These are phyloP conservation scores for Stemphylium lycopersici DNA, from an alignment of 2,329 filamentous ascomycete genomes.

Conservation along the genomic window DNA sequence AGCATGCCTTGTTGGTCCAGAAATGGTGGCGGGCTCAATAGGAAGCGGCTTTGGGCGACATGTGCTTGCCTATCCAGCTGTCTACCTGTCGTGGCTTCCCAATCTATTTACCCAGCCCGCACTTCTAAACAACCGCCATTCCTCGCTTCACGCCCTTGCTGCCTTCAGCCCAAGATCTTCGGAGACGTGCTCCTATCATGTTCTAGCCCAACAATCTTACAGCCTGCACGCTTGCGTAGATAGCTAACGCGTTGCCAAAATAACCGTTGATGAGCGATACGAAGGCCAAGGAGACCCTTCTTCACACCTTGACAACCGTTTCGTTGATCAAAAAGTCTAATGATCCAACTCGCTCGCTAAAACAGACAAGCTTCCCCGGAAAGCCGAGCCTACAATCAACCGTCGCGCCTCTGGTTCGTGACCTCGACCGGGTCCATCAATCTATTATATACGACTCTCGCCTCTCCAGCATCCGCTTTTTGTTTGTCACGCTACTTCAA, in stretches of 20 bases:
- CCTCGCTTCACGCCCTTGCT: background rate
- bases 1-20: background rate
- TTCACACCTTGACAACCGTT: constrained; percentile 15
- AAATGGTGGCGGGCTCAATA: background rate
- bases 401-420: constrained; percentile 25
- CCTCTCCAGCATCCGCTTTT: constrained; percentile 16
- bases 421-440: constrained; percentile 42
- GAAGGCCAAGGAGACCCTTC: constrained; percentile 18
- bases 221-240: background rate
- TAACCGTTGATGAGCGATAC: constrained; percentile 39
- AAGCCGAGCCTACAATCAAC: constrained; percentile 34
- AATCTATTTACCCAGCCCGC: constrained; percentile 17
- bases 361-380: constrained; percentile 23
- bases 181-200: background rate
- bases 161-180: background rate
- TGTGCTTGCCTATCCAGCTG: background rate
- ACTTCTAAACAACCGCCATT: constrained; percentile 11
- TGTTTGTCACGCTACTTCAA: constrained; percentile 24
- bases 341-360: constrained; percentile 34
- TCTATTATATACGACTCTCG: constrained; percentile 40
- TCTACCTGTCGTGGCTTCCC: constrained; percentile 3
- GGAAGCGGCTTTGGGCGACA: background rate
- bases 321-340: constrained; percentile 20
- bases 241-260: constrained; percentile 19
- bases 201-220: background rate